Base-by-base conservation (phyloP, 305 asterid genomes). In the Fraxinus xanthoxyloides region DNA sequence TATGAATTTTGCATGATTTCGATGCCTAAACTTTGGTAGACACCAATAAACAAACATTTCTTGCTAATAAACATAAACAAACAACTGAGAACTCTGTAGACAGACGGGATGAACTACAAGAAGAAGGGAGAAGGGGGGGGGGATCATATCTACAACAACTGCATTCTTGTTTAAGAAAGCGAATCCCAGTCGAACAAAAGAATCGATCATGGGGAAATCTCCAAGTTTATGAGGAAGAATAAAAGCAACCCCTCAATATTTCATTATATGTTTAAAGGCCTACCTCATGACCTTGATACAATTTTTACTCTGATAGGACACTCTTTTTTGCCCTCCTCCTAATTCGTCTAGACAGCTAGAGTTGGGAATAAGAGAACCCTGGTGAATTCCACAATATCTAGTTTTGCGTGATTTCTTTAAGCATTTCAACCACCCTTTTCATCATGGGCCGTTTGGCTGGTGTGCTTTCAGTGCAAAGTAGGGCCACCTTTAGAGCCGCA, bases 401-500 rank as follows among this genome's bases (percentile, higher is more conserved):
- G 38, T 51, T 87, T 79, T 88, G 89, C 3, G 86, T 84, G 84
- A 94, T 92, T 80, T 96, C 98, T 76, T 75, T 88, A 79, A 96
- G 97, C 98, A 96, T 93, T 82, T 96, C 99, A 0, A 92, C 94
- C 38, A 96, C 98, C 65, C 69, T 96, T 87, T 94, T 92, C 99
- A 96, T 96, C 83, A 90, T 94, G 2, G 98, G 99, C 24, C 99
- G 92, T 76, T 94, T 96, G 32, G 99, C 98, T 15, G 99, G 99
- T 61, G 98, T 92, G 85, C 78, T 77, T 83, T 96, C 99, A 0
- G 98, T 93, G 88, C 98, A 96, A 31, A 92, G 86, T 79, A 96
- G 80, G 7, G 98, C 99, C 19, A 95, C 89, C 84, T 91, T 95
- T 21, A 95, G 77, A 0, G 95, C 92, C 32, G 92, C 89, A 43